These are phyloP conservation scores for Obba rivulosa DNA, from an alignment of 768 basidiomycete genomes.

Conservation along the genomic window DNA sequence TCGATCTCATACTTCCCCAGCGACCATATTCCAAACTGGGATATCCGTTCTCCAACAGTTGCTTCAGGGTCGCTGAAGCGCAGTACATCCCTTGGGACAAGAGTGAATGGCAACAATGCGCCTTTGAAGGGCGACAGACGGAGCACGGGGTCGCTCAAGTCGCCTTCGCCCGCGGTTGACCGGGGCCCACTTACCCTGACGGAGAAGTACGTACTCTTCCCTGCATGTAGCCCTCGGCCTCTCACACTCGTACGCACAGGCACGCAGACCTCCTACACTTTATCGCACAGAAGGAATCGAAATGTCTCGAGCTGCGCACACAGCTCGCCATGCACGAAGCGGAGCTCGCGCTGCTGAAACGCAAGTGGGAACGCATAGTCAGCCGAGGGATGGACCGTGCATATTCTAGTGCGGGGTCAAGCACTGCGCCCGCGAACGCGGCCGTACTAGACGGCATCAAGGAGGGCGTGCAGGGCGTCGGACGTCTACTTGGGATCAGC, in stretches of 20 bases:
- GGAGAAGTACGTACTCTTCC: constrained; percentile 55
- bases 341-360: constrained; percentile 70
- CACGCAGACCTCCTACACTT: constrained; percentile 78
- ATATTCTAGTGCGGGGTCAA: neutral
- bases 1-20: constrained; percentile 46
- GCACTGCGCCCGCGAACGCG: constrained; percentile 17
- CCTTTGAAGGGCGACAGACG: constrained; percentile 22
- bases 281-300: constrained; percentile 84
- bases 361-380: constrained; percentile 80
- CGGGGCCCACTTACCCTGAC: constrained; percentile 51
- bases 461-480: constrained; percentile 57
- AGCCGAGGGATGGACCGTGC: constrained; percentile 50
- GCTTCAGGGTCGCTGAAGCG: constrained; percentile 12
- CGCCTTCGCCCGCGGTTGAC: constrained; percentile 6
- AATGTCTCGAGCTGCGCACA: constrained; percentile 74
- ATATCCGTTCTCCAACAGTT: constrained; percentile 19
- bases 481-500: constrained; percentile 44
- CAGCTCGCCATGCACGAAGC: constrained; percentile 69
- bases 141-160: constrained; percentile 20
- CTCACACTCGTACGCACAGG: constrained; percentile 31
- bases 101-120: constrained; percentile 2
- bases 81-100: constrained; percentile 18
- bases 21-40: constrained; percentile 22
- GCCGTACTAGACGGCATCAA: constrained; percentile 55
- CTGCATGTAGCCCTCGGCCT: neutral